Base-by-base conservation (phyloP, 257 asterid species). In the Lavandula angustifolia region DNA sequence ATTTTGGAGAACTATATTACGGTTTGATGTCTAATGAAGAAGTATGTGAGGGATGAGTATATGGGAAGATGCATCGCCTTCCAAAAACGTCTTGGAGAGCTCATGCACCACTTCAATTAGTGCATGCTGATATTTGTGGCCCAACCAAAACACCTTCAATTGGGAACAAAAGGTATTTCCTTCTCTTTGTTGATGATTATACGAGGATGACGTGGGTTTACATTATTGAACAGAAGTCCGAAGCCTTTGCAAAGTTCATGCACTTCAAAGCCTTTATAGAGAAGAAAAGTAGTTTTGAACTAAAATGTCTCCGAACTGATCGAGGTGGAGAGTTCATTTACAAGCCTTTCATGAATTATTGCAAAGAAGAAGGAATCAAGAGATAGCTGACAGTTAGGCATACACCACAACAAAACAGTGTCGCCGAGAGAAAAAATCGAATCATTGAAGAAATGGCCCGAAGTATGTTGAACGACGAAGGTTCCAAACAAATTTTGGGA, bases 111-210 rank as follows among this genome's bases (percentile, higher is more conserved):
- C 56, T 67, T 1, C 48, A 67, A 3, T 16, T 67, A 7, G 64
- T 67, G 35, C 73, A 68, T 55, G 38, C 60, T 2, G 73, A 68
- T 33, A 68, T 57, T 10, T 68, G 73, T 46, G 66, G 73, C 0
- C 67, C 67, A 10, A 44, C 66, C 5, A 34, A n/a, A 47, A 62
- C 57, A 3, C 56, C 57, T 8, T 47, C 55, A 3, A 6, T 48
- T 1, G 46, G 34, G 4, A 46, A 62, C 9, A 62, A 62, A 1
- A 47, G 17, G 18, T 63, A 63, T 1, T 48, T 63, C 49, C 46
- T 38, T 9, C 50, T 40, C 4, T 47, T 63, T 63, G 35, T 63
- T 12, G 42, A 49, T 31, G 54, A 62, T 62, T 62, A 18, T 46
- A 44, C 67, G 1, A 62, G 67, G 22, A 62, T 62, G 33, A 29